phyloP scores from a whole-genome alignment of 2,329 filamentous ascomycete species.

The Ophiostoma ips region DNA sequence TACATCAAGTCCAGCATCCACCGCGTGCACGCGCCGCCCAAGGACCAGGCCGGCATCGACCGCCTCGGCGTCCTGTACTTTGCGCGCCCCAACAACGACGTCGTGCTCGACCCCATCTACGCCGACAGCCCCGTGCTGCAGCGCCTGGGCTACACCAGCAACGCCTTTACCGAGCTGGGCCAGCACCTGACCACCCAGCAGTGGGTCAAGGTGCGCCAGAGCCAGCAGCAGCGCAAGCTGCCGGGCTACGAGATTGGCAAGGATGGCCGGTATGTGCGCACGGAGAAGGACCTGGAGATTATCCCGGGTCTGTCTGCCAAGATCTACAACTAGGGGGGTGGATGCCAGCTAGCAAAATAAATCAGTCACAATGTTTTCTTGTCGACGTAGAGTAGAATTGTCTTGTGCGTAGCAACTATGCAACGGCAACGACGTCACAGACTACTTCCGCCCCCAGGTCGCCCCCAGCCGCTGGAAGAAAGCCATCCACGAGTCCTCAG shows the following conservation, averaged over 20 bases:
- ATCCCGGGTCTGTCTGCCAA: slow-evolving; percentile 26
- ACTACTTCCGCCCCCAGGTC: not conserved
- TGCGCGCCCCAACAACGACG: slow-evolving; percentile 28
- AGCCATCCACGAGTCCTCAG: not conserved
- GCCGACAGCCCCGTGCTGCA: slow-evolving; percentile 22
- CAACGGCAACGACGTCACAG: no score
- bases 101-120: slow-evolving; percentile 22
- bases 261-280: slow-evolving; percentile 24
- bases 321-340: slow-evolving; percentile 23
- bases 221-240: slow-evolving; percentile 27
- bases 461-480: not conserved
- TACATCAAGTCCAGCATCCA: slow-evolving; percentile 25
- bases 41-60: slow-evolving; percentile 31
- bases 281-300: slow-evolving; percentile 26
- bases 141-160: slow-evolving; percentile 20
- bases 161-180: slow-evolving; percentile 21
- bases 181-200: slow-evolving; percentile 11
- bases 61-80: slow-evolving; percentile 38
- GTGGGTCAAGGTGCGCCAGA: slow-evolving; percentile 16
- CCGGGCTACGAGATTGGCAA: slow-evolving; percentile 20
- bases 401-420: no score
- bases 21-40: slow-evolving; percentile 23
- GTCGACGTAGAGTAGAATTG: no score
- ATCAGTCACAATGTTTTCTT: not conserved
- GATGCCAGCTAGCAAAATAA: no score